A percentile compares a stretch with the other conserved stretches of the same genome.
Evolutionary conservation across 139 green algal genomes (phyloP).

Genomic region (Chlorella sp.): DNA sequence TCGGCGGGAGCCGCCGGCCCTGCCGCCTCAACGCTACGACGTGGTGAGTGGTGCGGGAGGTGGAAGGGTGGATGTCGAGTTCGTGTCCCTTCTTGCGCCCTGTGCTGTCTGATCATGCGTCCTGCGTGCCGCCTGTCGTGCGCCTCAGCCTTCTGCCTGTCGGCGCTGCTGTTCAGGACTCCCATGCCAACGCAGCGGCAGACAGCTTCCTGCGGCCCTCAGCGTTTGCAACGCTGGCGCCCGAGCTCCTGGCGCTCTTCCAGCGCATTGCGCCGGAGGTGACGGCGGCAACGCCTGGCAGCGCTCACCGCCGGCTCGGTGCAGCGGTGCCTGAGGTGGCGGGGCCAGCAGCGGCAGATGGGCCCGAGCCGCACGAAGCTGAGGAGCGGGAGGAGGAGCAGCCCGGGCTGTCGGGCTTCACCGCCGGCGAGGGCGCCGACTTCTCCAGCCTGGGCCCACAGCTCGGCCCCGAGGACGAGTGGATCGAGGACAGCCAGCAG

Average conservation of each 20-base stretch:
- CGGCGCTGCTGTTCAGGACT: not conserved
- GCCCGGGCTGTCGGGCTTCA: not conserved
- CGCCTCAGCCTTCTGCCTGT: not conserved
- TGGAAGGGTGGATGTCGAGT: not conserved
- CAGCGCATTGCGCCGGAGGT: not conserved
- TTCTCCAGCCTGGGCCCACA: not conserved
- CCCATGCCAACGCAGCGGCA: conserved; percentile 23
- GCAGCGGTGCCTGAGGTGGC: not conserved
- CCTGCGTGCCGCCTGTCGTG: not conserved
- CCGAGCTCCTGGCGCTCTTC: conserved; percentile 33
- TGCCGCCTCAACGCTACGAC: conserved; percentile 1
- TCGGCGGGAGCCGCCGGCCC: not conserved
- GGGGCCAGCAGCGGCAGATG: not conserved
- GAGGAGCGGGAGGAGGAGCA: not conserved
- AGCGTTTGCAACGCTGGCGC: conserved; percentile 13
- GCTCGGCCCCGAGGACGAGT: not conserved
- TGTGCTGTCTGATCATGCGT: not conserved
- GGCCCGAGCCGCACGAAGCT: not conserved
- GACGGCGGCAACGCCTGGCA: conserved; percentile 1
- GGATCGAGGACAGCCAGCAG: conserved; percentile 20
- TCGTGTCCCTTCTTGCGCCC: not conserved
- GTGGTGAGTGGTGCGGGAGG: not conserved
- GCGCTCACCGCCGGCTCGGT: not conserved
- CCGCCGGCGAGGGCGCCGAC: not conserved
- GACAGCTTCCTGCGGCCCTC: conserved; percentile 37